Percentiles rank a stretch among this genome's conserved stretches.
phyloP scores from a whole-genome alignment of 495 filamentous ascomycete species.

The Penicillium desertorum region DNA sequence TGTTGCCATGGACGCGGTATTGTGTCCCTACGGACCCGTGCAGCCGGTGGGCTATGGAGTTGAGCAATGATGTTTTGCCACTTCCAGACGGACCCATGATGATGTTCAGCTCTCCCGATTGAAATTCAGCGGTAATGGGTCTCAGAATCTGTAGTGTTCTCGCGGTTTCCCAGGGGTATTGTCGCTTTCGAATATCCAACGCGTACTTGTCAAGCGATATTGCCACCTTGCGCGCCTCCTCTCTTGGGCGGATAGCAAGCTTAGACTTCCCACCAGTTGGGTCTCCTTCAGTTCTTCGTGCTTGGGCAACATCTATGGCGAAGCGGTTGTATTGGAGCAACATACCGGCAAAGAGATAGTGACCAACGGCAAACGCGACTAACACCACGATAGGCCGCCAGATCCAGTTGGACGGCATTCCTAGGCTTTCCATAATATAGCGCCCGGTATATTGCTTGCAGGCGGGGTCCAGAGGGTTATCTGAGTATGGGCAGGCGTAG shows the following conservation, averaged over 20 bases:
- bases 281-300: slow-evolving; percentile 54
- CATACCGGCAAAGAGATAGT: slow-evolving; percentile 55
- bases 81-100: slow-evolving; percentile 78
- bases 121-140: slow-evolving; percentile 60
- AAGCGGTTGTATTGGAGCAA: slow-evolving; percentile 57
- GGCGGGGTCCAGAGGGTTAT: slow-evolving; percentile 53
- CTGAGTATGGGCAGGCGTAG: slow-evolving; percentile 65
- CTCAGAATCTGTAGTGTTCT: slow-evolving; percentile 59
- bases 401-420: slow-evolving; percentile 62
- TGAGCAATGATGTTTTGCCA: slow-evolving; percentile 70
- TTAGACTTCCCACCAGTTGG: slow-evolving; percentile 61
- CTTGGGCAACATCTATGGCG: slow-evolving; percentile 60
- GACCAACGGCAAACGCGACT: slow-evolving; percentile 55
- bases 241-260: slow-evolving; percentile 47
- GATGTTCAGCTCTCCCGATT: slow-evolving; percentile 63
- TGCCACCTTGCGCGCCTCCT: slow-evolving; percentile 55
- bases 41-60: slow-evolving; percentile 64
- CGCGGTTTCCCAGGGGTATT: slow-evolving; percentile 40
- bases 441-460: slow-evolving; percentile 66
- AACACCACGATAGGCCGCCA: slow-evolving; percentile 60
- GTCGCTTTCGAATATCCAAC: slow-evolving; percentile 60
- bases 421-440: slow-evolving; percentile 64
- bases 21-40: slow-evolving; percentile 53
- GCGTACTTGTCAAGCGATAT: slow-evolving; percentile 61
- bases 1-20: slow-evolving; percentile 56